Evolutionary conservation across 257 asterid genomes (phyloP).

Genomic region (Linaria vulgaris): DNA sequence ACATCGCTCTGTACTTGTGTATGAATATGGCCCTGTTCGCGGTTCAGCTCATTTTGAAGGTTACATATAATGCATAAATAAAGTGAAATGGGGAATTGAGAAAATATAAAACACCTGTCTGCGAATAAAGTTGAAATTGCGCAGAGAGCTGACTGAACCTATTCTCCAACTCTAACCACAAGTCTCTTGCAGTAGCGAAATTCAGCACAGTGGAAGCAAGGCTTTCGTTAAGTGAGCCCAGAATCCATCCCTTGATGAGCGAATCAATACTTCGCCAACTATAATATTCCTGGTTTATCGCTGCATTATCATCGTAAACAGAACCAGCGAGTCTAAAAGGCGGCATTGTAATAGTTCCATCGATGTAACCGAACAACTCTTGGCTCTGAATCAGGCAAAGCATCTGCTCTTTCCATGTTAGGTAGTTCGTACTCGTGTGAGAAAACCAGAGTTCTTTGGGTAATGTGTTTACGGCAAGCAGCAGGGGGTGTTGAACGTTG

Average conservation of each 20-base stretch:
- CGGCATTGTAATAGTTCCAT: slow-evolving; percentile 1
- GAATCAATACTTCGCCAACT: slow-evolving; percentile 24
- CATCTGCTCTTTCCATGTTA: slow-evolving; percentile 16
- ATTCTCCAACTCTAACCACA: slow-evolving; percentile 20
- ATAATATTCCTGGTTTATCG: background rate
- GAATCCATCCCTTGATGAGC: slow-evolving; percentile 28
- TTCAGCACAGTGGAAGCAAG: background rate
- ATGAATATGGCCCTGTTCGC: no score
- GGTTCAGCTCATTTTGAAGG: background rate
- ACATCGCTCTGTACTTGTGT: background rate
- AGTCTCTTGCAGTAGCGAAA: slow-evolving; percentile 16
- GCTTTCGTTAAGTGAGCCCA: slow-evolving; percentile 12
- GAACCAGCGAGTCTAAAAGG: background rate
- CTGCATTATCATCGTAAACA: no score
- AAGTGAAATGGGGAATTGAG: no score
- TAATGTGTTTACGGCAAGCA: background rate
- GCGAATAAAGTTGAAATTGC: background rate
- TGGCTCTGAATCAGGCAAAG: slow-evolving; percentile 23
- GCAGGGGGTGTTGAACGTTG: slow-evolving; percentile 1
- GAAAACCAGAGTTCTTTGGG: slow-evolving; percentile 17
- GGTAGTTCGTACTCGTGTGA: slow-evolving; percentile 7
- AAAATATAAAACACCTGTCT: background rate
- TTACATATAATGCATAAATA: background rate
- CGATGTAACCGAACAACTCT: slow-evolving; percentile 16
- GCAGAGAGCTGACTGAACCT: background rate